phyloP scores from a whole-genome alignment of 768 basidiomycete genomes.

The Kwoniella heveanensis region DNA sequence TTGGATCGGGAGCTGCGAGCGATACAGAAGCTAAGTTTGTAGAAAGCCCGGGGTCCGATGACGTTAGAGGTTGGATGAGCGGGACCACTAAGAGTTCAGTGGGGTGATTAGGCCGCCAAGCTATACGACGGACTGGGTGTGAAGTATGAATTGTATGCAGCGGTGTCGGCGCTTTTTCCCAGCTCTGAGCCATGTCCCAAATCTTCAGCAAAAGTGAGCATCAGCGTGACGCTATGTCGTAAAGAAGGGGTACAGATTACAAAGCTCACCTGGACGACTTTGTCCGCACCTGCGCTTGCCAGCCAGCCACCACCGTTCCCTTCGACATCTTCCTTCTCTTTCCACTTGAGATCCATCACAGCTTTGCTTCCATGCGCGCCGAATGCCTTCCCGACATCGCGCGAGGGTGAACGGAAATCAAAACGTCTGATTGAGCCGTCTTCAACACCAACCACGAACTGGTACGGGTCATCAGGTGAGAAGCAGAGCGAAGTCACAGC shows the following conservation, averaged over 20 bases:
- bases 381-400: slow-evolving; percentile 39
- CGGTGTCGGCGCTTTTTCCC: slow-evolving; percentile 43
- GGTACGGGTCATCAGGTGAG: slow-evolving; percentile 42
- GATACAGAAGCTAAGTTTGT: slow-evolving; percentile 1
- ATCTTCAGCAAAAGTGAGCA: slow-evolving; percentile 46
- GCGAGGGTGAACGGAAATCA: slow-evolving; percentile 40
- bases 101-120: slow-evolving; percentile 51
- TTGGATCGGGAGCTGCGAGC: background rate
- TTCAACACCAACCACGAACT: slow-evolving; percentile 48
- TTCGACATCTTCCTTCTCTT: slow-evolving; percentile 32
- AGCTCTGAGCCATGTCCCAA: slow-evolving; percentile 52
- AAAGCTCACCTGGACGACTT: slow-evolving; percentile 50
- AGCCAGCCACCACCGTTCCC: slow-evolving; percentile 46
- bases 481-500: slow-evolving; percentile 47
- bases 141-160: slow-evolving; percentile 47
- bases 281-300: slow-evolving; percentile 52
- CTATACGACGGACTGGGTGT: slow-evolving; percentile 45
- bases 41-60: slow-evolving; percentile 10
- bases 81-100: slow-evolving; percentile 53
- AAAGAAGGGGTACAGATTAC: too few species aligned
- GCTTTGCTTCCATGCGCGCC: slow-evolving; percentile 53
- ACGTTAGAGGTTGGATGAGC: slow-evolving; percentile 25
- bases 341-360: slow-evolving; percentile 54
- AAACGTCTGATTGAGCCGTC: slow-evolving; percentile 51
- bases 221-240: too few species aligned